Evolutionary conservation across 352 stramenopile genomes (phyloP).

Genomic region (Globisporangium lucens): DNA sequence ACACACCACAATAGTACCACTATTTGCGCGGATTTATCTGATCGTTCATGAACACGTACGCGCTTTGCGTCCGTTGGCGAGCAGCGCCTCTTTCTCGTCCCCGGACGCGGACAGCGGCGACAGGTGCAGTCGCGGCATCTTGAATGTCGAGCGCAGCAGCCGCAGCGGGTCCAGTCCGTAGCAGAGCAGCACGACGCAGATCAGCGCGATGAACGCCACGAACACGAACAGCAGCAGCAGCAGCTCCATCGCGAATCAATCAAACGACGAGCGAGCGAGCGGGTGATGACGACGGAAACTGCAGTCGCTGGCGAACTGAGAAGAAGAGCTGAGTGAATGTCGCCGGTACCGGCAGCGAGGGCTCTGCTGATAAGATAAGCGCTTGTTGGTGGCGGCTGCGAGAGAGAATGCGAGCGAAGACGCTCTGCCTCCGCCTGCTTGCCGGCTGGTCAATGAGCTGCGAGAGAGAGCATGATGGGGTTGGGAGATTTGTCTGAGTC

Average conservation of each 20-base stretch:
- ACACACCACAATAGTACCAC: neutral
- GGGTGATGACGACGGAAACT: neutral
- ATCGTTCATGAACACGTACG: constrained; percentile 22
- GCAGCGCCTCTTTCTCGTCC: constrained; percentile 48
- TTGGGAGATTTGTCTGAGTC: constrained; percentile 8
- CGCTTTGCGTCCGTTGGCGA: constrained; percentile 36
- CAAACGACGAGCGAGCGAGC: neutral
- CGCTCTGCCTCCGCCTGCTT: neutral
- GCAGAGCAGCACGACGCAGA: constrained; percentile 43
- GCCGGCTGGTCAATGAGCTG: neutral
- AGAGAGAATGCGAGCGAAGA: neutral
- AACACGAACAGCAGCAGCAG: constrained; percentile 33
- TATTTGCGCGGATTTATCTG: neutral
- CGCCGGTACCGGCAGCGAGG: neutral
- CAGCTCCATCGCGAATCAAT: constrained; percentile 32
- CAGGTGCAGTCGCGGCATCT: constrained; percentile 43
- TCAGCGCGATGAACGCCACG: constrained; percentile 31
- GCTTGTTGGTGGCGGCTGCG: neutral
- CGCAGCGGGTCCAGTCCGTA: constrained; percentile 62
- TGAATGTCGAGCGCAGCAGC: constrained; percentile 57
- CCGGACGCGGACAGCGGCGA: constrained; percentile 35
- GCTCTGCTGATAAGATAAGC: neutral
- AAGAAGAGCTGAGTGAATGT: neutral
- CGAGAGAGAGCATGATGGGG: neutral
- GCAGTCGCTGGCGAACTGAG: neutral